Evolutionary conservation across 345 rosid genomes (phyloP), one percentile per base, ranked within the genome.

Genomic region (Populus deltoides): DNA sequence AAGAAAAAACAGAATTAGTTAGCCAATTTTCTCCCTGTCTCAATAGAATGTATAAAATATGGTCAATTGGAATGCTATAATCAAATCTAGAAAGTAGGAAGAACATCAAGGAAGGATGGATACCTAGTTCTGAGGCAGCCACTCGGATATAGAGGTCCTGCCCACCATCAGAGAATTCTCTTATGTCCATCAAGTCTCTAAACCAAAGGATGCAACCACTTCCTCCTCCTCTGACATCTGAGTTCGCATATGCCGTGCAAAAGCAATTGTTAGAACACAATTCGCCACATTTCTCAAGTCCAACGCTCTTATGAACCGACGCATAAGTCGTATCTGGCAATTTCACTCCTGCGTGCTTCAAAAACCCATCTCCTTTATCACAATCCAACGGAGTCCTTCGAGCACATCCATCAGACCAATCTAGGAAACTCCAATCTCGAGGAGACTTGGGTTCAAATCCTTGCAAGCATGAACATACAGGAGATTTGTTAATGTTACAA

Each of bases 401-500:
- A 51, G 73, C 75, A 45, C 77, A 59, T 27, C 86, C 83, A 10
- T 7, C 70, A 31, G 81, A 49, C 70, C 75, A 77, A 20, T 68
- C 43, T 8, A 43, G 22, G 7, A 25, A 17, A 7, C 27, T 63
- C 84, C 81, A 63, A 15, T 82, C 73, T 53, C 38, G 5, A 0
- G 61, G 75, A 15, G 41, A 74, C 31, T 62, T 74, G 39, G 84
- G 78, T 18, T 18, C 66, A 31, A 78, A 82, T 33, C 84, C 79
- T 22, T 69, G 61, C 68, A 82, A 63, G 47, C 84, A 82, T 17
- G n/a, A 25, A 45, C 79, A 78, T 8, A 63, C 17, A 12, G 81
- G 81, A 36, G 27, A 51, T 18, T 33, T 62, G n/a, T 35, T 36
- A 2, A 67, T 65, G 35, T 73, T 70, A 53, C 84, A 82, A 4